Conservation (phyloP, 805 yeast species). For the Saturnispora galanensis region DNA sequence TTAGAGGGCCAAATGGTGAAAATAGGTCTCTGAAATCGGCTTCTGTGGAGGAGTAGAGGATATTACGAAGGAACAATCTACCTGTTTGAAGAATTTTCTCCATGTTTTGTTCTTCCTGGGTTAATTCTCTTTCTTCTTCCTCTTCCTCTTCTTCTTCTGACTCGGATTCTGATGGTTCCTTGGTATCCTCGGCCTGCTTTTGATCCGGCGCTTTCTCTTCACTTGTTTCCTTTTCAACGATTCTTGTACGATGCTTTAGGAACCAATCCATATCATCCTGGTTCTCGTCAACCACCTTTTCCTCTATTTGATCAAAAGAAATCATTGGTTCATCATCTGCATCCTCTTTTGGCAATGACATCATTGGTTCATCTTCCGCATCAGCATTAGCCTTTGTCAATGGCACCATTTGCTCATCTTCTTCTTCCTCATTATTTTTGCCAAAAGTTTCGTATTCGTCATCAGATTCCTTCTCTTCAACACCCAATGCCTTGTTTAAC, state of each 20-base stretch:
- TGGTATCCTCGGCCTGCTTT: background rate
- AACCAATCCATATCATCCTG: conserved; percentile 85
- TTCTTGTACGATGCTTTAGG: conserved; percentile 61
- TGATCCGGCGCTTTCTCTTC: conserved; percentile 7
- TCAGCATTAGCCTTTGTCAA: conserved; percentile 26
- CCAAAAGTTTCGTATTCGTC: conserved; percentile 43
- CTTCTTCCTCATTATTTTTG: conserved; percentile 22
- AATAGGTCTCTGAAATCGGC: conserved; percentile 65
- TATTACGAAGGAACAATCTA: conserved; percentile 80
- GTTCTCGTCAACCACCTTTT: conserved; percentile 26
- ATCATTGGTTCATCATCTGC: conserved; percentile 46
- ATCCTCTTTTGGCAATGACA: conserved; percentile 26
- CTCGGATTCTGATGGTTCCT: background rate
- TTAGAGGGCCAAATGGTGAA: conserved; percentile 55
- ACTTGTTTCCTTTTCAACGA: conserved; percentile 31
- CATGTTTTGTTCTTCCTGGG: conserved; percentile 39
- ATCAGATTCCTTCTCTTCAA: conserved; percentile 32
- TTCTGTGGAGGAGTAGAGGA: conserved; percentile 70
- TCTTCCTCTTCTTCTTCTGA: conserved; percentile 3
- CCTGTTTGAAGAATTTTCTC: conserved; percentile 57
- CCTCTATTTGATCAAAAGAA: conserved; percentile 17
- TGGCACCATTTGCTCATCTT: conserved; percentile 35
- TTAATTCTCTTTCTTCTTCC: conserved; percentile 6
- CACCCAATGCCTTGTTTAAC: conserved; percentile 33
- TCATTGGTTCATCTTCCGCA: conserved; percentile 23